Evolutionary conservation across 176 grass and related monocot genomes (phyloP).

Genomic region (Bothriochloa decipiens): DNA sequence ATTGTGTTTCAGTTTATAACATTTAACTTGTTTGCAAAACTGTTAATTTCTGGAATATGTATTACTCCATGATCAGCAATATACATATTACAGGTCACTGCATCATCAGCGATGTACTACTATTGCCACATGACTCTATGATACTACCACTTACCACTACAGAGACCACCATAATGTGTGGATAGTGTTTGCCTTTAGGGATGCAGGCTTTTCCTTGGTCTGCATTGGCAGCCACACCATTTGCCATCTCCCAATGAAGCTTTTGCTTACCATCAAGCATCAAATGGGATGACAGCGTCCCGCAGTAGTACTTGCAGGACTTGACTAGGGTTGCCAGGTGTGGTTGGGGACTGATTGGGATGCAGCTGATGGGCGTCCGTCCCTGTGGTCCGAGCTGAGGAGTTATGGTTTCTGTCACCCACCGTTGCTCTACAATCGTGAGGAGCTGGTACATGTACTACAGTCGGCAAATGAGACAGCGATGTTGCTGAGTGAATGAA

Average conservation of each 20-base stretch:
- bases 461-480: not conserved
- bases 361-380: not conserved
- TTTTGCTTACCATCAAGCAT: not conserved
- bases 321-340: constrained; percentile 9
- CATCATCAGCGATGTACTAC: no score
- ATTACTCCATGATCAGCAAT: no score
- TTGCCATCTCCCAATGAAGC: not conserved
- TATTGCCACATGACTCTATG: no score
- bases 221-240: not conserved
- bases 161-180: not conserved
- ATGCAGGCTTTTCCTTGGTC: not conserved
- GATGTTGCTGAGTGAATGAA: not conserved
- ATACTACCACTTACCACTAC: no score
- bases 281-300: not conserved
- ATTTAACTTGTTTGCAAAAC: no score
- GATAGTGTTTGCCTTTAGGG: not conserved
- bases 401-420: constrained; percentile 35
- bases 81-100: no score
- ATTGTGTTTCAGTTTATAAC: no score
- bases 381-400: constrained; percentile 34
- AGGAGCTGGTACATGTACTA: not conserved
- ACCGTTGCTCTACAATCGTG: not conserved
- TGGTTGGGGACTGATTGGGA: constrained; percentile 12
- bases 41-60: no score
- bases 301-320: not conserved